Conservation (phyloP, 23 red algal species). For the Porphyridium purpureum region DNA sequence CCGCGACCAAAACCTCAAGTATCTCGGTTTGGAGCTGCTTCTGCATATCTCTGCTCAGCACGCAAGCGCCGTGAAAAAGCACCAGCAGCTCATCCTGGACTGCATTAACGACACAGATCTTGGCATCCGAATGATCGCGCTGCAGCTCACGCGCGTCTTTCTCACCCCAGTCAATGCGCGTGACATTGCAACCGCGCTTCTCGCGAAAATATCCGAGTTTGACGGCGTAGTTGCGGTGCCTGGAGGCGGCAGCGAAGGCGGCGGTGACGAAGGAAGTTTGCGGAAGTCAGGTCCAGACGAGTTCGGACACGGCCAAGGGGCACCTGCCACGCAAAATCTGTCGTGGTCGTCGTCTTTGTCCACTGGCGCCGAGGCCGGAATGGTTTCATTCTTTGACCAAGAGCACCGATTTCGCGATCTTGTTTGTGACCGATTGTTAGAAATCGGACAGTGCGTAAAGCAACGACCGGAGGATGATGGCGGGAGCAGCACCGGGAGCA, state of each 20-base stretch:
- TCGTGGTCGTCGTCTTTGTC: too few species aligned
- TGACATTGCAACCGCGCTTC: slow-evolving; percentile 31
- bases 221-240: background rate
- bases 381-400: background rate
- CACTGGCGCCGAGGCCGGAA: background rate
- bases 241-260: background rate
- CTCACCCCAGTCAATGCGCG: slow-evolving; percentile 29
- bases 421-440: background rate
- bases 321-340: too few species aligned
- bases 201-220: slow-evolving; percentile 7
- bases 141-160: slow-evolving; percentile 50
- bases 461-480: background rate
- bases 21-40: slow-evolving; percentile 71
- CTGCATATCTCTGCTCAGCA: slow-evolving; percentile 22
- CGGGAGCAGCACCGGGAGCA: background rate
- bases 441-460: too few species aligned
- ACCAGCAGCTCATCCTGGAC: slow-evolving; percentile 56
- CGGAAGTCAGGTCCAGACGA: background rate
- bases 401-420: background rate
- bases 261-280: background rate
- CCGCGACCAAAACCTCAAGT: slow-evolving; percentile 86
- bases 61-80: slow-evolving; percentile 29
- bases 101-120: slow-evolving; percentile 80
- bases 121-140: slow-evolving; percentile 65
- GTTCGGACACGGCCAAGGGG: too few species aligned